Evolutionary conservation across 345 rosid genomes (phyloP).

Genomic region (Eucalyptus viminalis): DNA sequence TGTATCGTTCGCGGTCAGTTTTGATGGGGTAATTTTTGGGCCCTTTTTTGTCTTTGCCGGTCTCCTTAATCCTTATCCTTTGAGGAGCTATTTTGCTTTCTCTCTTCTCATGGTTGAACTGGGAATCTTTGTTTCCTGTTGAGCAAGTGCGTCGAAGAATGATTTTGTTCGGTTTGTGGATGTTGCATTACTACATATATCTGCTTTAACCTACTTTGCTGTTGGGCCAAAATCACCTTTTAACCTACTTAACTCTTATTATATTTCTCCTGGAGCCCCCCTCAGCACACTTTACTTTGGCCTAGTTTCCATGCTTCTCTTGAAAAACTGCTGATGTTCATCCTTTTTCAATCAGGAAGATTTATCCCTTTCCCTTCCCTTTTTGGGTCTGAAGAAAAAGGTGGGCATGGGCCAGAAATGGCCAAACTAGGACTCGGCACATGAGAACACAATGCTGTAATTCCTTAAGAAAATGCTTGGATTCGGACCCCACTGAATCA

Average conservation of each 20-base stretch:
- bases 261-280: not conserved
- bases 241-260: not conserved
- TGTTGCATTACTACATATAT: not conserved
- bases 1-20: not conserved
- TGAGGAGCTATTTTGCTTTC: not conserved
- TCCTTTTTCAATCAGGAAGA: not conserved
- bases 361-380: not conserved
- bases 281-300: not conserved
- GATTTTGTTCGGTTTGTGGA: not conserved
- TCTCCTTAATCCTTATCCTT: not conserved
- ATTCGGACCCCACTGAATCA: not conserved
- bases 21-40: not conserved
- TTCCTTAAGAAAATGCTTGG: not conserved
- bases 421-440: not conserved
- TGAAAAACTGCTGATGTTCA: not conserved
- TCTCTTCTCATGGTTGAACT: not conserved
- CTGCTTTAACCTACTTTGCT: not conserved
- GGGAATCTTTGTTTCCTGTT: not conserved
- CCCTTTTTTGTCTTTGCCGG: not conserved
- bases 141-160: not conserved
- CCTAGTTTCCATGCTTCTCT: not conserved
- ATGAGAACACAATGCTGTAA: not conserved
- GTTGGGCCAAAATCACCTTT: not conserved
- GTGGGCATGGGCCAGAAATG: not conserved
- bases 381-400: not conserved